phyloP scores from a whole-genome alignment of 176 grass and related monocot species.

The Puccinellia tenuiflora region DNA sequence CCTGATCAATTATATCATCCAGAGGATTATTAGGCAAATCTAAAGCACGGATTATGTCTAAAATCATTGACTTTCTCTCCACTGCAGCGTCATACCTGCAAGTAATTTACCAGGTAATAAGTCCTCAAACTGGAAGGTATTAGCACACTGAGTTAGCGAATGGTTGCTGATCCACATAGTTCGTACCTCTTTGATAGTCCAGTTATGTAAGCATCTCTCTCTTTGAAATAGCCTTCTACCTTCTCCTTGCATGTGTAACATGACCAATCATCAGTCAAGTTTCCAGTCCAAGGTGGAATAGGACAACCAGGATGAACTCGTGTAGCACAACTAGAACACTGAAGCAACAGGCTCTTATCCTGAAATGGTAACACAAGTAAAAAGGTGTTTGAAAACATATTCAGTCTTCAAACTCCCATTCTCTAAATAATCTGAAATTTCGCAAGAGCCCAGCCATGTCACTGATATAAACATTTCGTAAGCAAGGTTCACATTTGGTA shows the following conservation, averaged over 20 bases:
- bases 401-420: background rate
- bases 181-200: constrained; percentile 73
- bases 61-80: constrained; percentile 79
- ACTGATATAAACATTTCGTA: background rate
- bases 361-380: constrained; percentile 23
- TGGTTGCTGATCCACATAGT: background rate
- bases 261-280: constrained; percentile 75
- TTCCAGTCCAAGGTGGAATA: constrained; percentile 79
- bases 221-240: constrained; percentile 66
- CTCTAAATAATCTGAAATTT: background rate
- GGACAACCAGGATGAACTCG: constrained; percentile 78
- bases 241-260: constrained; percentile 88
- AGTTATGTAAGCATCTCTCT: constrained; percentile 72
- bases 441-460: background rate
- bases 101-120: constrained; percentile 26
- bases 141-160: background rate
- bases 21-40: constrained; percentile 97
- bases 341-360: constrained; percentile 72
- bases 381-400: background rate
- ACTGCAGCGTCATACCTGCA: constrained; percentile 71
- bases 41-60: constrained; percentile 82
- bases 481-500: constrained; percentile 3
- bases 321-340: constrained; percentile 69
- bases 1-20: constrained; percentile 98
- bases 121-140: background rate